Evolutionary conservation across 306 rosid species (phyloP), one percentile per base, ranked within the genome.

Genomic region (Inga laurina): DNA sequence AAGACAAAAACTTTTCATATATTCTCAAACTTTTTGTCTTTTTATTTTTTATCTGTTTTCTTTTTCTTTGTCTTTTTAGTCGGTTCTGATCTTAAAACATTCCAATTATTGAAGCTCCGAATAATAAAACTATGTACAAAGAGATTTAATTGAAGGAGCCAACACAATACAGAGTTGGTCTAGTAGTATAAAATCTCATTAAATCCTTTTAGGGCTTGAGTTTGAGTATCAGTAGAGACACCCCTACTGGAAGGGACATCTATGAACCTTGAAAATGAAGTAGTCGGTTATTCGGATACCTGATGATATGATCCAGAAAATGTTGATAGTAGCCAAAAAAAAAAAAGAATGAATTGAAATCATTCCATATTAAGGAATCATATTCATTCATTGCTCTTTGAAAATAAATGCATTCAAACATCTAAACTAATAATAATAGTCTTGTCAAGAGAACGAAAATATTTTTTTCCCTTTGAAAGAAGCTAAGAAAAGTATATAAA

Each of bases 1-100:
- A 77, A 75, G 72, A 80, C 62, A n/a, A 54, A 37, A 56, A 41
- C 64, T 77, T 85, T 77, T 77, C 80, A 83, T 75, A 51, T 69
- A 75, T 86, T 83, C 67, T 79, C 65, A 11, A 16, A 48, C 54
- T 71, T 82, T 54, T 30, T 82, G 73, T 54, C 72, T 19, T 15
- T 62, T 67, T 85, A 19, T 27, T 12, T 67, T 57, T 44, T 57
- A 49, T 52, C 62, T 37, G 8, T 56, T 62, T 67, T 81, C 18
- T 59, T 45, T 2, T 48, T 46, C 3, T 13, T 10, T 10, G 8
- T 27, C 39, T 32, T 57, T 77, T 27, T 41, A 21, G 35, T 44
- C 35, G 48, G 48, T 52, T 52, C 68, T 46, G 27, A 51, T 79
- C 64, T 76, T 45, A 49, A 49, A 83, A 83, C 82, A 71, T 83